phyloP scores from a whole-genome alignment of 352 stramenopile species.

The Phytophthora ramorum region DNA sequence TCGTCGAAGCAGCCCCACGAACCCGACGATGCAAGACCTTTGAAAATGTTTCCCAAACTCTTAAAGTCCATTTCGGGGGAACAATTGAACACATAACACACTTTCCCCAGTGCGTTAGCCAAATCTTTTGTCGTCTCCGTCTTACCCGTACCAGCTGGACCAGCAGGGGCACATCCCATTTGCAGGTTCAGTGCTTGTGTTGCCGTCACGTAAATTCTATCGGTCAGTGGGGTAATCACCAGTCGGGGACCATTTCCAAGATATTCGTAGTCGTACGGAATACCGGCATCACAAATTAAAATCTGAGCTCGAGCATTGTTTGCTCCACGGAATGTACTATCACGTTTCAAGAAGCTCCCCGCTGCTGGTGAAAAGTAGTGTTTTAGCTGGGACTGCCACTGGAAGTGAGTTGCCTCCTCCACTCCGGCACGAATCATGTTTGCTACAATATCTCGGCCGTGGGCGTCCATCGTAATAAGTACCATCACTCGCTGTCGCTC shows the following conservation, averaged over 20 bases:
- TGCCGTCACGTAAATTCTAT: slow-evolving; percentile 97
- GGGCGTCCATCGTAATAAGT: slow-evolving; percentile 96
- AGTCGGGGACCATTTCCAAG: slow-evolving; percentile 94
- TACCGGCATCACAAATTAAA: slow-evolving; percentile 92
- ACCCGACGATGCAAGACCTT: slow-evolving; percentile 93
- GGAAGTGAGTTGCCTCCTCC: slow-evolving; percentile 85
- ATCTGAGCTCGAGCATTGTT: slow-evolving; percentile 88
- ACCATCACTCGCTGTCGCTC: slow-evolving; percentile 96
- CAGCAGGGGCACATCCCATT: slow-evolving; percentile 81
- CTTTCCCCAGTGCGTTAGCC: slow-evolving; percentile 94
- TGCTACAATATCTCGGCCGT: slow-evolving; percentile 95
- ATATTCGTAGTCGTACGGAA: slow-evolving; percentile 98
- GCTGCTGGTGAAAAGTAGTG: slow-evolving; percentile 92
- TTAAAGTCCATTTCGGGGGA: slow-evolving; percentile 97
- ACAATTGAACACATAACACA: slow-evolving; percentile 97
- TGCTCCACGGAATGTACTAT: slow-evolving; percentile 86
- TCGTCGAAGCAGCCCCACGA: slow-evolving; percentile 98
- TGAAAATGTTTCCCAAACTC: slow-evolving; percentile 97
- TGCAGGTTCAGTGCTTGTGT: slow-evolving; percentile 96
- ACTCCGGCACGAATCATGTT: slow-evolving; percentile 94
- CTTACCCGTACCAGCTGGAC: slow-evolving; percentile 92
- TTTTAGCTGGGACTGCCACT: slow-evolving; percentile 97
- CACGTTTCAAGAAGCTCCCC: slow-evolving; percentile 91
- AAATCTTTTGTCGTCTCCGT: slow-evolving; percentile 97
- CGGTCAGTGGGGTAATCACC: slow-evolving; percentile 96